These are phyloP conservation scores for Scalesia atractyloides DNA, from an alignment of 129 eudicot species.

Conservation along the genomic window DNA sequence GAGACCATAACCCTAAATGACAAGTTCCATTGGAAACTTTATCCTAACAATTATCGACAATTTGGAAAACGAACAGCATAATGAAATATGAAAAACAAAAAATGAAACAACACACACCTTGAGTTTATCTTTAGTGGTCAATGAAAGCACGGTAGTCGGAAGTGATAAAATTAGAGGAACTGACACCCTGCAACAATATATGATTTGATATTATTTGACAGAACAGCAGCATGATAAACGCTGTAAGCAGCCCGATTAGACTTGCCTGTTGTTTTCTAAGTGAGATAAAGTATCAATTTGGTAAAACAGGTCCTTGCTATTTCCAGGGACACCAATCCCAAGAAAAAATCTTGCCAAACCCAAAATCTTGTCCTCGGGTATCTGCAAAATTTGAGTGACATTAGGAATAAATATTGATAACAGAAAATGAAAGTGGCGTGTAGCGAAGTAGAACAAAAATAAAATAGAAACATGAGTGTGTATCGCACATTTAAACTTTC, in stretches of 20 bases:
- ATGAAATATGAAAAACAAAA: not conserved
- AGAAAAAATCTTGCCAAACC: conserved; percentile 96
- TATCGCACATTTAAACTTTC: conserved; percentile 61
- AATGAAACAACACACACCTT: conserved; percentile 49
- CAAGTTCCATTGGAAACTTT: not conserved
- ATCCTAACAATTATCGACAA: not conserved
- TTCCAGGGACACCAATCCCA: conserved; percentile 80
- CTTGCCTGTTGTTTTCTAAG: conserved; percentile 82
- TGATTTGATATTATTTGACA: not conserved
- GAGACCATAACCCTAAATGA: conserved; percentile 2
- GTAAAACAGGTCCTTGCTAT: conserved; percentile 74
- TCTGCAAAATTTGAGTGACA: conserved; percentile 44
- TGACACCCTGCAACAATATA: conserved; percentile 58
- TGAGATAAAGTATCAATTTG: conserved; percentile 74
- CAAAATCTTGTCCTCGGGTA: conserved; percentile 76
- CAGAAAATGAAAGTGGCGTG: conserved; percentile 6
- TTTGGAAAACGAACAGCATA: no score
- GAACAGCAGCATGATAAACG: conserved; percentile 2
- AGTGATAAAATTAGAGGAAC: conserved; percentile 80
- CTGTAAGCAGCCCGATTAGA: conserved; percentile 6
- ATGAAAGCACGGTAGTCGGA: conserved; percentile 82
- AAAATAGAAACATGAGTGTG: not conserved
- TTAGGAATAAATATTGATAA: conserved; percentile 15
- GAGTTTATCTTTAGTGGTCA: conserved; percentile 64
- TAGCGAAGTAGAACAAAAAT: not conserved